Conservation (phyloP, 805 yeast species). For the Hanseniaspora hatyaiensis region DNA sequence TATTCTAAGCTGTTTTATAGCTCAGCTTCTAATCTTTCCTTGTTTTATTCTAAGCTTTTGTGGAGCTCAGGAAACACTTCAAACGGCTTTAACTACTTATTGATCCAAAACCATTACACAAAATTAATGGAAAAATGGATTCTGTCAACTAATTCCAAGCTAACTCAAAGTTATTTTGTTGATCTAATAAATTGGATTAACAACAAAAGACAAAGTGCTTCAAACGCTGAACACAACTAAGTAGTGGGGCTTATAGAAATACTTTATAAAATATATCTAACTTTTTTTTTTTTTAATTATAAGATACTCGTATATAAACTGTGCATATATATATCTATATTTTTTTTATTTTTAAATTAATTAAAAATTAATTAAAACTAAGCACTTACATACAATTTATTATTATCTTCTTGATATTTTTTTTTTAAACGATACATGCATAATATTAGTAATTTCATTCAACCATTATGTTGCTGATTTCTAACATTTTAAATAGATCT, state of each 20-base stretch:
- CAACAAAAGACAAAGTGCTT: constrained; percentile 32
- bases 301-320: too few relatives aligned
- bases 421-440: too few relatives aligned
- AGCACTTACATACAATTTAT: too few relatives aligned
- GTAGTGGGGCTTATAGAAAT: not conserved
- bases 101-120: constrained; percentile 46
- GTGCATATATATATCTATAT: too few relatives aligned
- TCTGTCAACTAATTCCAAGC: constrained; percentile 34
- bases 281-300: too few relatives aligned
- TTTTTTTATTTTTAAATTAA: too few relatives aligned
- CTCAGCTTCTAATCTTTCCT: constrained; percentile 40
- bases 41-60: constrained; percentile 50
- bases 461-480: too few relatives aligned
- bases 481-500: too few relatives aligned
- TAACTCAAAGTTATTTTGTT: constrained; percentile 48
- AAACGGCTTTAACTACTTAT: constrained; percentile 29
- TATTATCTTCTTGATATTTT: too few relatives aligned
- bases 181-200: constrained; percentile 74
- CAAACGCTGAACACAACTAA: not conserved
- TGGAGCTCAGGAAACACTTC: constrained; percentile 22
- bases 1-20: constrained; percentile 37
- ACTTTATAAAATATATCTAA: too few relatives aligned
- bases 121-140: constrained; percentile 53
- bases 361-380: too few relatives aligned
- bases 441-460: too few relatives aligned